Percentiles rank a stretch among this genome's conserved stretches.
Conservation (phyloP, 192 early-diverging fungal genomes). For the Coemansia sp. region DNA sequence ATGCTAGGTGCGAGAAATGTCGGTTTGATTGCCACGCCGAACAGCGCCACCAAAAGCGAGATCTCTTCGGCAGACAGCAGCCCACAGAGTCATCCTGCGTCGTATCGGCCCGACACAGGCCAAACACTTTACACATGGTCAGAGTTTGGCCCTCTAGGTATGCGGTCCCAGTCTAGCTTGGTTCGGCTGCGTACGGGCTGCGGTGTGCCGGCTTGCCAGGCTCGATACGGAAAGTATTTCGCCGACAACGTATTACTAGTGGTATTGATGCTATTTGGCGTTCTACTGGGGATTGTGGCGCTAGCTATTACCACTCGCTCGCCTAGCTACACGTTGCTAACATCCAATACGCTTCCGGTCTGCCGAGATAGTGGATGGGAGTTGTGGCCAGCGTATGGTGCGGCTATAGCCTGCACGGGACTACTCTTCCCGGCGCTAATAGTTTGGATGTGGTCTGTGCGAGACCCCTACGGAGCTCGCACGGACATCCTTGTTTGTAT, state of each 20-base stretch:
- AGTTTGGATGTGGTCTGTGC: conserved; percentile 21
- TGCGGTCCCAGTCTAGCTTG: conserved; percentile 8
- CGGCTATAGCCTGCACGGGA: conserved; percentile 17
- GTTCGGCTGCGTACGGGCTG: not conserved
- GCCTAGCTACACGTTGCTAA: not conserved
- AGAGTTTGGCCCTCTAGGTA: conserved; percentile 13
- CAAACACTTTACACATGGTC: conserved; percentile 29
- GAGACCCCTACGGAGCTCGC: conserved; percentile 24
- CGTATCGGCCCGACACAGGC: conserved; percentile 16
- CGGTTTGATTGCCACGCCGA: conserved; percentile 5
- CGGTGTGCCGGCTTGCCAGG: not conserved
- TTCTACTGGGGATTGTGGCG: conserved; percentile 15
- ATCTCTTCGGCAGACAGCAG: not conserved
- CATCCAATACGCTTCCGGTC: not conserved
- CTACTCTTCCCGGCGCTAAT: conserved; percentile 27
- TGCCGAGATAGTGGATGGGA: conserved; percentile 35
- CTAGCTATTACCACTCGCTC: conserved; percentile 13
- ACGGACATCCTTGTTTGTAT: conserved; percentile 32
- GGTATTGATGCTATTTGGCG: conserved; percentile 8
- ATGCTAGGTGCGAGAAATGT: not conserved
- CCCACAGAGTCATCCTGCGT: not conserved
- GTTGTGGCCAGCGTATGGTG: conserved; percentile 38
- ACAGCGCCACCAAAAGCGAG: not conserved
- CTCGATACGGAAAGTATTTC: conserved; percentile 16
- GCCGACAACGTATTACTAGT: conserved; percentile 11